Conservation (phyloP, 208 protist genomes). For the Herpetomonas samuelpessoai region DNA sequence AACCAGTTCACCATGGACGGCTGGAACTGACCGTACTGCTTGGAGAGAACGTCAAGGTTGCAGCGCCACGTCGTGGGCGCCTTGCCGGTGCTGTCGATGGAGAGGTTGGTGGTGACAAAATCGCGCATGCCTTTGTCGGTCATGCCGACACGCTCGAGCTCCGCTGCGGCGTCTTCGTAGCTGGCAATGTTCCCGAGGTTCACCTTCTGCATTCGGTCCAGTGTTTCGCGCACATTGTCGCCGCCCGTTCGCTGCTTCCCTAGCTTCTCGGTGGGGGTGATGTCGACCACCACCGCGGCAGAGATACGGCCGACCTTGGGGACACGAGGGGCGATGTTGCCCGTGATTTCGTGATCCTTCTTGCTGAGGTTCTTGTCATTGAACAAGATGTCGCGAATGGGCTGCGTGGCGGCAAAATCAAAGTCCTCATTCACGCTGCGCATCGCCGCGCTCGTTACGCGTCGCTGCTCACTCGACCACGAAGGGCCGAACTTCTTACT, state of each 20-base stretch:
- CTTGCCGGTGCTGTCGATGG: slow-evolving; percentile 16
- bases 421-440: slow-evolving; percentile 52
- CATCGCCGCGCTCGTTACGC: slow-evolving; percentile 37
- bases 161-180: slow-evolving; percentile 36
- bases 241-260: background rate
- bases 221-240: slow-evolving; percentile 19
- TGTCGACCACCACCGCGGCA: slow-evolving; percentile 78
- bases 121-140: slow-evolving; percentile 57
- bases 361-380: slow-evolving; percentile 7
- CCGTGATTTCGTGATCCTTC: slow-evolving; percentile 4
- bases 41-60: slow-evolving; percentile 50
- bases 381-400: slow-evolving; percentile 48
- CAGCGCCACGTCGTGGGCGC: slow-evolving; percentile 40
- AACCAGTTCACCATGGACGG: slow-evolving; percentile 58
- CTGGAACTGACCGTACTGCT: slow-evolving; percentile 40
- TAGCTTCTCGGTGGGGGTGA: slow-evolving; percentile 46
- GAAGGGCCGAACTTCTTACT: slow-evolving; percentile 12
- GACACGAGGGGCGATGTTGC: slow-evolving; percentile 10
- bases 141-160: slow-evolving; percentile 61
- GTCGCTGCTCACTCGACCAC: slow-evolving; percentile 22
- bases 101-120: slow-evolving; percentile 80
- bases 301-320: slow-evolving; percentile 34
- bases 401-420: slow-evolving; percentile 38
- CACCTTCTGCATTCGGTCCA: slow-evolving; percentile 57
- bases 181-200: slow-evolving; percentile 47